phyloP scores from a whole-genome alignment of 805 yeast genomes.

The Hanseniaspora pseudoguilliermondii region DNA sequence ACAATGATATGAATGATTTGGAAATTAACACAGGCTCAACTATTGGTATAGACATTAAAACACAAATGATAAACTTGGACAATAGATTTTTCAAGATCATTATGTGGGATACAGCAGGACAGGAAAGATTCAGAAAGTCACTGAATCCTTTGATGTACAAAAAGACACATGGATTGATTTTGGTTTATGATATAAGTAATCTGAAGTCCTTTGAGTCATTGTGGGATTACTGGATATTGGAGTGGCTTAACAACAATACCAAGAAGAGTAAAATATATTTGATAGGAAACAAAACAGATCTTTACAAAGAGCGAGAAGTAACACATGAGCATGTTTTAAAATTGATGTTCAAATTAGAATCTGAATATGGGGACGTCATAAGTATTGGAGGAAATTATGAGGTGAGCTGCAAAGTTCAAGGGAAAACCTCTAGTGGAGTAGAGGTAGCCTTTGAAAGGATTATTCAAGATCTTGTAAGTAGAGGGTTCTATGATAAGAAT shows the following conservation, averaged over 20 bases:
- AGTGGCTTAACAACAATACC: conserved; percentile 28
- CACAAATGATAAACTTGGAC: conserved; percentile 33
- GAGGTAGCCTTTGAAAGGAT: conserved; percentile 30
- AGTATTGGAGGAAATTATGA: conserved; percentile 33
- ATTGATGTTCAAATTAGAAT: conserved; percentile 25
- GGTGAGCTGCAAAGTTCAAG: conserved; percentile 33
- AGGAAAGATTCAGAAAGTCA: conserved; percentile 36
- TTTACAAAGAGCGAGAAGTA: conserved; percentile 28
- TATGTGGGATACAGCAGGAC: conserved; percentile 43
- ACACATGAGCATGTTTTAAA: conserved; percentile 30
- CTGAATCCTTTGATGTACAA: conserved; percentile 34
- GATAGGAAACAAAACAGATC: conserved; percentile 36
- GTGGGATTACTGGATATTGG: conserved; percentile 32
- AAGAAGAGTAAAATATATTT: conserved; percentile 25
- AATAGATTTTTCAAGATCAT: conserved; percentile 33
- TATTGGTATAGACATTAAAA: conserved; percentile 37
- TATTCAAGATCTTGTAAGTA: conserved; percentile 31
- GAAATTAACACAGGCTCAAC: conserved; percentile 30
- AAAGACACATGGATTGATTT: conserved; percentile 35
- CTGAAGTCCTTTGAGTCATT: conserved; percentile 28
- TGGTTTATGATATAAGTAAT: conserved; percentile 35
- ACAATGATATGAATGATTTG: conserved; percentile 20
- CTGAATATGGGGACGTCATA: conserved; percentile 22
- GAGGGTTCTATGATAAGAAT: conserved; percentile 29
- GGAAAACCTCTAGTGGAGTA: conserved; percentile 23